phyloP scores from a whole-genome alignment of 345 rosid species.

The Brassica carinata region DNA sequence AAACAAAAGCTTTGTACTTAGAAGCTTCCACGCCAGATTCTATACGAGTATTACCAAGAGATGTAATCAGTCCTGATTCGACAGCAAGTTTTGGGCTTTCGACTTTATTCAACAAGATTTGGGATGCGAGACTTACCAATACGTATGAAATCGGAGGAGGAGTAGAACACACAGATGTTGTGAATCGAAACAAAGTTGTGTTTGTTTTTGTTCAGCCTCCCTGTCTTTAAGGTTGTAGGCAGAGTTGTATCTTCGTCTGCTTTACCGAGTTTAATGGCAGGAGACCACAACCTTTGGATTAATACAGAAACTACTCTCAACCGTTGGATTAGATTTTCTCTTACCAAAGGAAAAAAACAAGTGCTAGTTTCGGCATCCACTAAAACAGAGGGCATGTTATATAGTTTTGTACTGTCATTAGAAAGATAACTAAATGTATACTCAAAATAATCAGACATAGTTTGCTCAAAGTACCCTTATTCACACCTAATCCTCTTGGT shows the following conservation, averaged over 20 bases:
- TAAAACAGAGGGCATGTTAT: not conserved
- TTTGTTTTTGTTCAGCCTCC: not conserved
- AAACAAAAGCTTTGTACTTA: not conserved
- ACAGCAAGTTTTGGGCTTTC: not conserved
- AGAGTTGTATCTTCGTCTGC: not conserved
- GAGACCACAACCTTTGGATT: conserved; percentile 13
- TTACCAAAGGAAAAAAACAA: not conserved
- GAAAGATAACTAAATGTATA: not conserved
- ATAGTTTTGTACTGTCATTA: not conserved
- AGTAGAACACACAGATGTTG: conserved; percentile 8
- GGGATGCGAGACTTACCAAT: conserved; percentile 23
- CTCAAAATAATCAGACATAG: conserved; percentile 39
- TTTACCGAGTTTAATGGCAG: not conserved
- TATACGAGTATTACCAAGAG: not conserved
- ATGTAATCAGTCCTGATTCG: not conserved
- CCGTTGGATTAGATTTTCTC: conserved; percentile 15
- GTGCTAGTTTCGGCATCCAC: not conserved
- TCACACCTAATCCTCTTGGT: not conserved
- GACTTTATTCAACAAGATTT: conserved; percentile 11
- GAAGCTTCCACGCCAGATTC: not conserved
- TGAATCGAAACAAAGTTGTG: not conserved
- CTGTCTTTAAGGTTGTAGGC: not conserved
- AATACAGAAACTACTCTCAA: not conserved
- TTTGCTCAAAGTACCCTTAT: not conserved
- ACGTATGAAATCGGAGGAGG: conserved; percentile 20